phyloP scores from a whole-genome alignment of 148 eudicot species.

The Selenicereus undatus region DNA sequence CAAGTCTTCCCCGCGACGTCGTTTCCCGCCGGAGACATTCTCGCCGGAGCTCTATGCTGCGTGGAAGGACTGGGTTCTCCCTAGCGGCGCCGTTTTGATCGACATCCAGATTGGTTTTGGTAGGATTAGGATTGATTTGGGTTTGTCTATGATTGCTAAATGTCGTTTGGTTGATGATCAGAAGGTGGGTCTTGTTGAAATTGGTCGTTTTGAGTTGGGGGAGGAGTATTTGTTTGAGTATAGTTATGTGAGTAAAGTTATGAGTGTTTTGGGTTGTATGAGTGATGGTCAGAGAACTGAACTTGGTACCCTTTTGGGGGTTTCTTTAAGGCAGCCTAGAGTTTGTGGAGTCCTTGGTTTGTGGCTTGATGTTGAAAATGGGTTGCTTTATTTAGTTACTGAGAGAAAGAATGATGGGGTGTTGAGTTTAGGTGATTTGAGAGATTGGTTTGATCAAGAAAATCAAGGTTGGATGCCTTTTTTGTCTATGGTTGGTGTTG shows the following conservation, averaged over 20 bases:
- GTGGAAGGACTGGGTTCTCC: conserved; percentile 71
- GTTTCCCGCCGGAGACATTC: conserved; percentile 41
- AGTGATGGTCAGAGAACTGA: conserved; percentile 44
- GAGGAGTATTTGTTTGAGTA: conserved; percentile 29
- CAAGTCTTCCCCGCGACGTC: conserved; percentile 1
- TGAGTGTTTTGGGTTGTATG: conserved; percentile 51
- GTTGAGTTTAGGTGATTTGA: conserved; percentile 18
- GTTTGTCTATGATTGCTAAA: conserved; percentile 19
- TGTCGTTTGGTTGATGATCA: conserved; percentile 41
- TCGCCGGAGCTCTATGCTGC: conserved; percentile 42
- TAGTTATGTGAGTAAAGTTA: conserved; percentile 48
- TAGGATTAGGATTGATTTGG: conserved; percentile 16
- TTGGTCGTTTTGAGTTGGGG: conserved; percentile 33
- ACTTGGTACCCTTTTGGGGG: conserved; percentile 33
- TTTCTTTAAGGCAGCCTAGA: conserved; percentile 26
- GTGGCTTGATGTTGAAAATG: conserved; percentile 58
- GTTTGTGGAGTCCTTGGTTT: conserved; percentile 55
- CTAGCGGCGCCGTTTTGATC: conserved; percentile 31
- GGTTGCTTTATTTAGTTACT: conserved; percentile 46
- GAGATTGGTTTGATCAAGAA: conserved; percentile 19
- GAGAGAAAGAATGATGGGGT: conserved; percentile 34
- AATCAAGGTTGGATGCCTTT: conserved; percentile 17
- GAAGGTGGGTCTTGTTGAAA: conserved; percentile 42
- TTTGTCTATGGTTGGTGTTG: conserved; percentile 44
- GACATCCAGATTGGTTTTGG: conserved; percentile 32